These are phyloP conservation scores for Pseudogymnoascus pannorum DNA, from an alignment of 2,329 filamentous ascomycete species.

Conservation along the genomic window DNA sequence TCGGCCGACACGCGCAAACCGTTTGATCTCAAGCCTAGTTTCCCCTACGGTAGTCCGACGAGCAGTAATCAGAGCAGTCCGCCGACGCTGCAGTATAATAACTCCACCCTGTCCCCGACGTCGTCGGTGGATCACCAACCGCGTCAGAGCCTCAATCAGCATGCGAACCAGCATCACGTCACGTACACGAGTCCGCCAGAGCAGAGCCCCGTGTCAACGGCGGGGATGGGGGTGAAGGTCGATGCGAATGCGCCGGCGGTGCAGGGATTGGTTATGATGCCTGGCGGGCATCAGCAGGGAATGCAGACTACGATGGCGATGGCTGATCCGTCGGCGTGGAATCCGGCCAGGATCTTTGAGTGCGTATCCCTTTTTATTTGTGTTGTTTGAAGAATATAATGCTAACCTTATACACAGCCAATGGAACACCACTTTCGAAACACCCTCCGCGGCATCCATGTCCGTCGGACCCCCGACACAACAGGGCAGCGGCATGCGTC, in stretches of 20 bases:
- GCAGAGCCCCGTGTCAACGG: conserved; percentile 57
- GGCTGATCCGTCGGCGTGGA: conserved; percentile 65
- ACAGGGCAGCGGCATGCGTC: neutral
- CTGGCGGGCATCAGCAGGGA: conserved; percentile 48
- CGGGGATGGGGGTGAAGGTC: conserved; percentile 57
- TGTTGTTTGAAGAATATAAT: conserved; percentile 14
- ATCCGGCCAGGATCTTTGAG: conserved; percentile 84
- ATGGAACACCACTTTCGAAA: conserved; percentile 93
- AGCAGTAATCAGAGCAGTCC: conserved; percentile 22
- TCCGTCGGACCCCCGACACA: neutral
- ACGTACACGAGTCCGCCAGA: conserved; percentile 54
- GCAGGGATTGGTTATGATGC: conserved; percentile 66
- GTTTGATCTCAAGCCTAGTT: conserved; percentile 81
- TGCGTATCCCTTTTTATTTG: conserved; percentile 42
- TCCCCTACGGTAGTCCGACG: conserved; percentile 73
- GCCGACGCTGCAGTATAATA: conserved; percentile 23
- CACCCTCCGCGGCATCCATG: conserved; percentile 24
- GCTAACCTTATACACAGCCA: conserved; percentile 52
- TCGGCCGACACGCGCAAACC: conserved; percentile 77
- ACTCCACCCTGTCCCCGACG: conserved; percentile 15
- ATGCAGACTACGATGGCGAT: conserved; percentile 50
- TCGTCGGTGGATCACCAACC: conserved; percentile 29
- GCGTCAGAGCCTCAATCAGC: conserved; percentile 40
- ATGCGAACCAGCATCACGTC: conserved; percentile 48
- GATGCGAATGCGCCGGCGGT: conserved; percentile 70